Conservation (phyloP, 768 basidiomycete species). For the Boletus pseudopeckii region DNA sequence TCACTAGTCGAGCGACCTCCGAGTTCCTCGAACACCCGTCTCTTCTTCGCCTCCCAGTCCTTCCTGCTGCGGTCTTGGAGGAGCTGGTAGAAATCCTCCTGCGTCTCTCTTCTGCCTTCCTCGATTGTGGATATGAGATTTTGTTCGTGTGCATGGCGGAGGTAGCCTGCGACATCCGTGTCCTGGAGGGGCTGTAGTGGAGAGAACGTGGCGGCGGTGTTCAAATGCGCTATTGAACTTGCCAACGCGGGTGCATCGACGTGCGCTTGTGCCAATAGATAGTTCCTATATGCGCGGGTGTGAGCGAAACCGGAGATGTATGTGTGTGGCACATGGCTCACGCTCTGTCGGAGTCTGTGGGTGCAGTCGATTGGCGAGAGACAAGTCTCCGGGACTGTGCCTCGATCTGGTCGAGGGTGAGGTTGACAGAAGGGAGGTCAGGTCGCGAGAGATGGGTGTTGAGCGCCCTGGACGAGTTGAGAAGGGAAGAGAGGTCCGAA, state of each 20-base stretch:
- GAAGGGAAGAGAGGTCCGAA: slow-evolving; percentile 64
- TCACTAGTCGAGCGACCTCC: slow-evolving; percentile 64
- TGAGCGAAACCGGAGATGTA: slow-evolving; percentile 7
- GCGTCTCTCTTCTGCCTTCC: slow-evolving; percentile 80
- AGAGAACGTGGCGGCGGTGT: slow-evolving; percentile 78
- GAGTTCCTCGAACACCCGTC: slow-evolving; percentile 84
- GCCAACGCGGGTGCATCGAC: slow-evolving; percentile 90
- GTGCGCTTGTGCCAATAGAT: slow-evolving; percentile 89
- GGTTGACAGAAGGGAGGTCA: slow-evolving; percentile 83
- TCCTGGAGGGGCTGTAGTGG: slow-evolving; percentile 92
- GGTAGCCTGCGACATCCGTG: slow-evolving; percentile 90
- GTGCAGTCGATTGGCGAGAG: slow-evolving; percentile 60
- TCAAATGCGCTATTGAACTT: slow-evolving; percentile 77
- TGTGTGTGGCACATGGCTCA: slow-evolving; percentile 35
- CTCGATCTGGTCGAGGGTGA: slow-evolving; percentile 94
- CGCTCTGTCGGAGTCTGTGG: slow-evolving; percentile 73
- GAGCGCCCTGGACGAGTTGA: slow-evolving; percentile 67
- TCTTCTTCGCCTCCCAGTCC: slow-evolving; percentile 91
- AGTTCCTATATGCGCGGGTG: slow-evolving; percentile 52
- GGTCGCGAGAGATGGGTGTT: slow-evolving; percentile 74
- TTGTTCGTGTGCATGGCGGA: slow-evolving; percentile 93
- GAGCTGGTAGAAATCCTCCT: slow-evolving; percentile 79
- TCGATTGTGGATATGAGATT: slow-evolving; percentile 93
- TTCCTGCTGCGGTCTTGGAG: slow-evolving; percentile 70
- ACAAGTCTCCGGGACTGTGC: slow-evolving; percentile 85